Base-by-base conservation (phyloP, 2,329 filamentous ascomycete species). In the Nannizziopsis arthrosporioides region DNA sequence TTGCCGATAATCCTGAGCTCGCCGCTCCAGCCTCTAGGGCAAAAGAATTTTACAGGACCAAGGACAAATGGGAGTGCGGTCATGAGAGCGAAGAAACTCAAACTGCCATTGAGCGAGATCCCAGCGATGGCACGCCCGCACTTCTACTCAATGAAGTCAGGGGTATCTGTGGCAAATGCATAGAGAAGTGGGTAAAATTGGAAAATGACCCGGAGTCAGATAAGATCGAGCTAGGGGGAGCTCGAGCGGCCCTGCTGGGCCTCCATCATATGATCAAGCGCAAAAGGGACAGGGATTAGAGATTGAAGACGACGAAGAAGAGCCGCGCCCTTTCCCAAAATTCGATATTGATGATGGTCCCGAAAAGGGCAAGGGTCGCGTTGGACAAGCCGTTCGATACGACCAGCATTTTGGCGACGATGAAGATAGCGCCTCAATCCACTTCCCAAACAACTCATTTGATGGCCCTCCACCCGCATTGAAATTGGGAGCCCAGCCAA, bases 31-130 rank as follows among this genome's bases (percentile, higher is more conserved):
- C 47, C 5, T 41, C 44, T 14, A 46, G 48, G 22, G 8, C 34
- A 12, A 53, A 44, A n/a, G 38, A 40, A 11, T 54, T 45, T 48
- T 55, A 51, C 46, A 49, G 34, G 37, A 50, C 50, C 42, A 55
- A 55, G 47, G 46, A 51, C 34, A 45, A 49, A 40, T 55, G 53
- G 53, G 53, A 54, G 22, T 55, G 53, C 14, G 48, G 50, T 19
- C 53, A 55, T 43, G 53, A 54, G 12, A 49, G 50, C 12, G 50
- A 50, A 8, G 49, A 49, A 17, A 42, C 43, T 9, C 14, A 40
- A 38, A 55, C 52, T 0, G 48, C 38, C 3, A 55, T 55, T 18
- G 53, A 55, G 48, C 45, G 46, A 8, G 51, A 55, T 27, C 19
- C 31, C 6, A 30, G 31, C 1, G 49, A 50, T 10, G 50, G 38